phyloP scores from a whole-genome alignment of 352 stramenopile genomes.

The Pythium apleroticum region DNA sequence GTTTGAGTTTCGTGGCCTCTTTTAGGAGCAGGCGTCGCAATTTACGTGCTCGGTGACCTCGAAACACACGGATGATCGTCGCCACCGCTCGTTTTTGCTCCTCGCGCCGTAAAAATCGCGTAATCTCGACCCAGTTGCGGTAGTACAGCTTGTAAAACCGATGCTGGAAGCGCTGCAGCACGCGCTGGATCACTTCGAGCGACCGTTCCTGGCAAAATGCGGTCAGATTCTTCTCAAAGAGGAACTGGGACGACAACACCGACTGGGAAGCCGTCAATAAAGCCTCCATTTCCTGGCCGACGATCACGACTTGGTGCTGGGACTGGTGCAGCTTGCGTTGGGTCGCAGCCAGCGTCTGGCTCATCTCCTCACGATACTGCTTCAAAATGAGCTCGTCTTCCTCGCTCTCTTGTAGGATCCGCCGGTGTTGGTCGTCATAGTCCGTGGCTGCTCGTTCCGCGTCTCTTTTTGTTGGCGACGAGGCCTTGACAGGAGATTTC shows the following conservation, averaged over 20 bases:
- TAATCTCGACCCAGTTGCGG: constrained; percentile 30
- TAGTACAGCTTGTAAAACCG: constrained; percentile 58
- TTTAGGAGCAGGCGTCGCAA: constrained; percentile 29
- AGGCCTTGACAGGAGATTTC: not conserved
- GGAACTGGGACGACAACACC: constrained; percentile 47
- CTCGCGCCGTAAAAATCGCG: constrained; percentile 25
- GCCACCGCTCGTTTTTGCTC: constrained; percentile 34
- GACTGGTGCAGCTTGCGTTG: constrained; percentile 29
- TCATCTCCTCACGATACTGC: constrained; percentile 26
- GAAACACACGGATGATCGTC: constrained; percentile 43
- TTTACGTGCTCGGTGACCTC: constrained; percentile 35
- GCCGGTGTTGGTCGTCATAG: constrained; percentile 9
- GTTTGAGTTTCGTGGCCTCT: constrained; percentile 27
- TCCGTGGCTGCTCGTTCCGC: not conserved
- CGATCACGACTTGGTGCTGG: constrained; percentile 23
- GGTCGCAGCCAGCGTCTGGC: constrained; percentile 22
- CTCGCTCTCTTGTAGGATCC: not conserved
- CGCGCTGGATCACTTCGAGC: constrained; percentile 40
- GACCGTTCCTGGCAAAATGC: constrained; percentile 42
- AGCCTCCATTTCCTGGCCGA: constrained; percentile 26
- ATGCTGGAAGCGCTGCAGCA: constrained; percentile 49
- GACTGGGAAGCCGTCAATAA: constrained; percentile 35
- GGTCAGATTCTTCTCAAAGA: constrained; percentile 60
- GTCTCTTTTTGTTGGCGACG: not conserved
- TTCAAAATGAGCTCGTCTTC: not conserved